Base-by-base conservation (phyloP, 192 early-diverging fungal genomes). In the Pecoramyces ruminantium region DNA sequence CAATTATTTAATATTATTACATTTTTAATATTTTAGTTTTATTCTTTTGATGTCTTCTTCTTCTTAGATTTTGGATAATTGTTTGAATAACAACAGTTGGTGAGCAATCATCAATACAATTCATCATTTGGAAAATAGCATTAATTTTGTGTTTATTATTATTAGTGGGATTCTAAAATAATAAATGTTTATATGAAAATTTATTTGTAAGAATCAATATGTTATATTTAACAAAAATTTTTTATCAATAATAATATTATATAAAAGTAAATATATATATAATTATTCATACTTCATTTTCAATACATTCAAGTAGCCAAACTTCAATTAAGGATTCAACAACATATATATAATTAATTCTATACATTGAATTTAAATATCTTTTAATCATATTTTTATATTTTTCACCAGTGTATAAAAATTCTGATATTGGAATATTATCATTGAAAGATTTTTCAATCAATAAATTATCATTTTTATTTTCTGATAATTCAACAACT, bases 311-410 rank as follows among this genome's bases (percentile, higher is more conserved):
- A 2, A 88, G 85, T 80, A 91, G 89, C 84, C 91, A 93, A 18
- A 93, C 84, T 51, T 93, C 93, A 17, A 90, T 85, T 79, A 90
- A 86, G 0, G 87, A 87, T 81, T 93, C 92, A 17, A 93, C 83
- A 9, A 92, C 83, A 80, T 93, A 89, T 0, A 85, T 81, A 25
- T 87, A 87, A 40, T 88, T 85, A 25, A 85, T 82, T 29, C 87
- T 86, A 82, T 90, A 89, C 13, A 92, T 81, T 18, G 84, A 85
- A 39, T 89, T 86, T 29, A 94, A 81, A 28, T 91, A 85, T 13
- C 81, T 84, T 27, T 88, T 87, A 0, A 93, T 83, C 29, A 88
- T 82, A 25, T 83, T 78, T 21, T 86, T 85, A 2, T 88, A 81
- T 77, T 86, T 83, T 0, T 88, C 83, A 78, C 85, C 81, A 13